A percentile compares a stretch with the other conserved stretches of the same genome.
These are phyloP conservation scores for Beauveria pseudobassiana DNA, from an alignment of 2,329 filamentous ascomycete species.

Conservation along the genomic window DNA sequence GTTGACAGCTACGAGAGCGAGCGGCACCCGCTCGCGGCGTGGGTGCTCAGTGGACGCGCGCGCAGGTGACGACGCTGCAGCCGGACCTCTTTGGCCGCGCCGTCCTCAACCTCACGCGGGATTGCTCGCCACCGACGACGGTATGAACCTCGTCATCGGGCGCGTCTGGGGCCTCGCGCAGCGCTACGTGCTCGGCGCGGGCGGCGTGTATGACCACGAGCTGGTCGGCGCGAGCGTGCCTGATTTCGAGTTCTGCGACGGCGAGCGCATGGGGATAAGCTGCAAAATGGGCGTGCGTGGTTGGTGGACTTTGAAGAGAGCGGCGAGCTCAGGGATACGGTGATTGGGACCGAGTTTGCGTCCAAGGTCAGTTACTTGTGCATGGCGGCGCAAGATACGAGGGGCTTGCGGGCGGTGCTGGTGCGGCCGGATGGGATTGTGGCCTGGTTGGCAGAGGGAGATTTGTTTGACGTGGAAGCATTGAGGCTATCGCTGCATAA, in stretches of 20 bases:
- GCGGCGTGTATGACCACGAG: slow-evolving; percentile 15
- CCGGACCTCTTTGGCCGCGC: slow-evolving; percentile 21
- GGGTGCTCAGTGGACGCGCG: slow-evolving; percentile 30
- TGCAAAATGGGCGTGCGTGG: slow-evolving; percentile 22
- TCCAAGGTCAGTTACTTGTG: slow-evolving; percentile 17
- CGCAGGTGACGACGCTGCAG: slow-evolving; percentile 25
- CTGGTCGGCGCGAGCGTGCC: slow-evolving; percentile 29
- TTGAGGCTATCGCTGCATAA: slow-evolving; percentile 1
- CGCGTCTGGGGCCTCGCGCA: slow-evolving; percentile 28
- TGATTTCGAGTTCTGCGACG: slow-evolving; percentile 24
- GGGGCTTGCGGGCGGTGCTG: slow-evolving; percentile 21
- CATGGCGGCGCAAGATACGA: slow-evolving; percentile 16
- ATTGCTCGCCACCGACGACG: slow-evolving; percentile 24
- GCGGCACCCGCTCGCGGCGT: slow-evolving; percentile 34
- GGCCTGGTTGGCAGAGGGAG: slow-evolving; percentile 23
- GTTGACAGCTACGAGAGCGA: slow-evolving; percentile 42
- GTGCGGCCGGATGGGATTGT: slow-evolving; percentile 26
- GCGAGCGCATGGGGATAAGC: slow-evolving; percentile 21
- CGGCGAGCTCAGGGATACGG: slow-evolving; percentile 9
- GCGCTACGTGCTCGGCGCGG: slow-evolving; percentile 22
- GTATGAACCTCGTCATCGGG: slow-evolving; percentile 23
- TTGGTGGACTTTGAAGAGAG: slow-evolving; percentile 20
- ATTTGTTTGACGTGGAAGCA: slow-evolving; percentile 13
- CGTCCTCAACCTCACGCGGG: slow-evolving; percentile 18
- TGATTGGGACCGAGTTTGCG: slow-evolving; percentile 9